These are phyloP conservation scores for Boletus rubropictus DNA, from an alignment of 768 basidiomycete species.

Conservation along the genomic window DNA sequence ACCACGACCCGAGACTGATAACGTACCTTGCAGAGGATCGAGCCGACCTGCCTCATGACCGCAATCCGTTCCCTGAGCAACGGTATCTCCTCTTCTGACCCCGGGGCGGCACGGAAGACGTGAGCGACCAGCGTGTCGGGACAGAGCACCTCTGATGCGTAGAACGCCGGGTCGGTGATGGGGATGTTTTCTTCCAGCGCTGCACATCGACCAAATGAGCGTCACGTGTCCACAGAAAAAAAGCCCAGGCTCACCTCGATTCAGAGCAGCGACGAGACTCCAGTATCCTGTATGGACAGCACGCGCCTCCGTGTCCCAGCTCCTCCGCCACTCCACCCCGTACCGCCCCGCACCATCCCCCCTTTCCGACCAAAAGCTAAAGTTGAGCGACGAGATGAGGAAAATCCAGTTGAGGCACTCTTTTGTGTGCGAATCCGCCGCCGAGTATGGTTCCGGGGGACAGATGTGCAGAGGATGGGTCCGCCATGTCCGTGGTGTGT, in stretches of 20 bases:
- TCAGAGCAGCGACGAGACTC: slow-evolving; percentile 79
- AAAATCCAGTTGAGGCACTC: slow-evolving; percentile 80
- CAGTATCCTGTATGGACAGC: slow-evolving; percentile 78
- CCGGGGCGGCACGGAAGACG: slow-evolving; percentile 58
- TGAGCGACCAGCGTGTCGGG: slow-evolving; percentile 64
- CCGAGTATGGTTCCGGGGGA: slow-evolving; percentile 58
- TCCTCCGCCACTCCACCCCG: slow-evolving; percentile 71
- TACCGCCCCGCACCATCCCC: slow-evolving; percentile 57
- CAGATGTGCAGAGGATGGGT: slow-evolving; percentile 61
- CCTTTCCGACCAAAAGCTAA: slow-evolving; percentile 81
- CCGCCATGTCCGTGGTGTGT: slow-evolving; percentile 78
- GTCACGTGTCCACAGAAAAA: not conserved
- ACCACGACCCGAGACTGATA: slow-evolving; percentile 6
- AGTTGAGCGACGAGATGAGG: slow-evolving; percentile 79
- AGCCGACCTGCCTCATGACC: slow-evolving; percentile 74
- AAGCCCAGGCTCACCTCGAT: slow-evolving; percentile 58
- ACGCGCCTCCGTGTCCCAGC: slow-evolving; percentile 51
- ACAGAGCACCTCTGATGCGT: slow-evolving; percentile 62
- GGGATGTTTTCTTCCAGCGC: slow-evolving; percentile 74
- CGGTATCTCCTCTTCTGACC: slow-evolving; percentile 61
- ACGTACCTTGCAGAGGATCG: slow-evolving; percentile 62
- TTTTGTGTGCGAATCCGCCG: slow-evolving; percentile 48
- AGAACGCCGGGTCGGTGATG: slow-evolving; percentile 75
- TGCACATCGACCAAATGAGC: slow-evolving; percentile 23
- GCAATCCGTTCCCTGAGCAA: slow-evolving; percentile 64